phyloP scores from a whole-genome alignment of 208 protist species.

The Herpetomonas samuelpessoai region DNA sequence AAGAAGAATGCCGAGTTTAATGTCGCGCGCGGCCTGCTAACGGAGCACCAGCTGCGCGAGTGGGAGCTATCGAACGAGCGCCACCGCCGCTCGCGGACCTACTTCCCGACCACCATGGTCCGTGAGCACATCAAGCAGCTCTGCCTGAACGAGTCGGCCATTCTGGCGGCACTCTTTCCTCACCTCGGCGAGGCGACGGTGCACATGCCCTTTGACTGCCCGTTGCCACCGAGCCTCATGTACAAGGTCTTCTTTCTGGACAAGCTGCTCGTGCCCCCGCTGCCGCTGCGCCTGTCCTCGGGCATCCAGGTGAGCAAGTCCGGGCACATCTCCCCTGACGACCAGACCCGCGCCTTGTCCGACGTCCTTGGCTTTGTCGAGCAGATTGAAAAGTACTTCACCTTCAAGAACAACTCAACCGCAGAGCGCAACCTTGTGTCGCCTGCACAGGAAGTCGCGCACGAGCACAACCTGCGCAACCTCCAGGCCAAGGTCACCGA shows the following conservation, averaged over 20 bases:
- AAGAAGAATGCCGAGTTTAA: slow-evolving; percentile 59
- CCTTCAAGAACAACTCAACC: slow-evolving; percentile 61
- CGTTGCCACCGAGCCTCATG: slow-evolving; percentile 46
- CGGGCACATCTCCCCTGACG: slow-evolving; percentile 63
- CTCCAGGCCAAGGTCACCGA: slow-evolving; percentile 82
- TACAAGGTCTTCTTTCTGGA: slow-evolving; percentile 89
- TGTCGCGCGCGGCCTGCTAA: slow-evolving; percentile 48
- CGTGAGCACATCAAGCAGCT: slow-evolving; percentile 83
- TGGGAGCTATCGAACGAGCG: slow-evolving; percentile 62
- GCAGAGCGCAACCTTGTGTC: slow-evolving; percentile 37
- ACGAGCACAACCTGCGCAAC: slow-evolving; percentile 87
- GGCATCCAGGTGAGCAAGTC: slow-evolving; percentile 70
- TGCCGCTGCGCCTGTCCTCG: slow-evolving; percentile 77
- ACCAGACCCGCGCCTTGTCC: slow-evolving; percentile 60
- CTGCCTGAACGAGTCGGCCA: slow-evolving; percentile 53
- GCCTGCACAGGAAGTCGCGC: slow-evolving; percentile 51
- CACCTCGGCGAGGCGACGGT: slow-evolving; percentile 79
- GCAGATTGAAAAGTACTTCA: slow-evolving; percentile 82
- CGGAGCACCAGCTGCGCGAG: slow-evolving; percentile 44
- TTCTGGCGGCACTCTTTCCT: slow-evolving; percentile 76
- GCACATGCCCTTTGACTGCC: slow-evolving; percentile 38
- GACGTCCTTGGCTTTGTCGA: slow-evolving; percentile 76
- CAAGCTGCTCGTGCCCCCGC: slow-evolving; percentile 81
- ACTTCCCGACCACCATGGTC: slow-evolving; percentile 54
- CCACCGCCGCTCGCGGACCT: slow-evolving; percentile 66